Base-by-base conservation (phyloP, 306 rosid species). In the Amphicarpaea edgeworthii region DNA sequence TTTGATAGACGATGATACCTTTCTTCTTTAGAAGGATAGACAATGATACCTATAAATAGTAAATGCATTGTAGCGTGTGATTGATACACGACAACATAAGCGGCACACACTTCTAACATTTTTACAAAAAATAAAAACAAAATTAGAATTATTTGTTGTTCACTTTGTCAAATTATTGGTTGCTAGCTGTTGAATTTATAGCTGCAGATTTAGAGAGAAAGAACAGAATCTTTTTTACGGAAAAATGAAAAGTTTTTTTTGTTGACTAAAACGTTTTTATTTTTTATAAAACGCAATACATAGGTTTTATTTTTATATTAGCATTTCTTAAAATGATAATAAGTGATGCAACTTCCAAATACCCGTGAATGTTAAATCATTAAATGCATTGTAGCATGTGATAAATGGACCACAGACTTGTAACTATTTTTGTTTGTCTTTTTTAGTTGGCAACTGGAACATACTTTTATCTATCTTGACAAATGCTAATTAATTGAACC, bases 331-430 rank as follows among this genome's bases (percentile, higher is more conserved):
- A 54, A 54, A 20, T 21, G 20, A 53, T 21, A 54, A 1, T 11
- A 11, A 55, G 34, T 55, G 61, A 21, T 23, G 30, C 34, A 5
- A 23, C 61, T 11, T 21, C 0, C n/a, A 11, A 23, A 55, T 4
- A 55, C 16, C 61, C 16, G 7, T 55, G 8, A 23, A 10, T 21
- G 15, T 1, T 21, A 10, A 30, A 30, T 30, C 37, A 30, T 30
- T 3, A 30, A 21, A 55, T 55, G 61, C 61, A 55, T 11, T 11
- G 34, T 21, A 55, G 61, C 61, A 55, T 55, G 61, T 55, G 34
- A 55, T 55, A 5, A 2, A 21, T 55, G 61, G 34, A 21, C 32
- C 61, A 55, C 61, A 4, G 32, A 55, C 0, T 21, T 54, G 32
- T 54, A 10, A 20, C 16, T 10, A 20, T 9, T 54, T 8, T 21